Base-by-base conservation (phyloP, 495 filamentous ascomycete species). In the Melanomma pulvis-pyrius region DNA sequence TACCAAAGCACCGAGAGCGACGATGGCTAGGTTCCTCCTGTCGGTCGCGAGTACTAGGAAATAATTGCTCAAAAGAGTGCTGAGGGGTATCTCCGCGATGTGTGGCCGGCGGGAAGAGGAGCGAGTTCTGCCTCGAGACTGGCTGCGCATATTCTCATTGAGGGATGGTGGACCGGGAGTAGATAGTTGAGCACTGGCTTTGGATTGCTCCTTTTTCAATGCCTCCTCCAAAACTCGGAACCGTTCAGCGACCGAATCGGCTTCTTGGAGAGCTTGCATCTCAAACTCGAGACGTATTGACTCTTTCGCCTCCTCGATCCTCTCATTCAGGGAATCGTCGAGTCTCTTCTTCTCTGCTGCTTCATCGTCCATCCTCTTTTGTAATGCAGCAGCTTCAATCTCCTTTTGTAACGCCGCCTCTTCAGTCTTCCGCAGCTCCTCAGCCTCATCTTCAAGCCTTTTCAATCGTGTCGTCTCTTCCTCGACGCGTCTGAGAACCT, bases 1-100 rank as follows among this genome's bases (percentile, higher is more conserved):
- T 12, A 69, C 66, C 32, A 72, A 47, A 19, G 30, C 47, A 25
- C 50, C 44, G 26, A 93, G 80, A 2, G 88, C 60, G 0, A 82
- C 77, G 49, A 96, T 88, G 4, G 82, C 80, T 0, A 93, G 76
- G 70, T 96, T 96, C 68, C 87, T 85, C 51, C 80, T 80, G 72
- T 96, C 92, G 41, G 82, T 80, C 34, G 88, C 81, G 9, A 89
- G 77, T 0, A 92, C 83, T 39, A 83, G 81, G 65, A 91, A 72
- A 24, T 90, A 91, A 65, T 90, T 89, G 36, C 84, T 74, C 21
- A 94, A 52, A 19, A 96, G 80, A 7, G 73, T 71, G 11, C 75
- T 53, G 15, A 77, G 66, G 9, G 78, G 77, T 25, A 77, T 70
- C 12, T 77, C 65, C 7, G 74, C 57, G 7, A 55, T 55, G 49